Evolutionary conservation across 805 yeast species (phyloP).

Genomic region (Ogataea minuta): DNA sequence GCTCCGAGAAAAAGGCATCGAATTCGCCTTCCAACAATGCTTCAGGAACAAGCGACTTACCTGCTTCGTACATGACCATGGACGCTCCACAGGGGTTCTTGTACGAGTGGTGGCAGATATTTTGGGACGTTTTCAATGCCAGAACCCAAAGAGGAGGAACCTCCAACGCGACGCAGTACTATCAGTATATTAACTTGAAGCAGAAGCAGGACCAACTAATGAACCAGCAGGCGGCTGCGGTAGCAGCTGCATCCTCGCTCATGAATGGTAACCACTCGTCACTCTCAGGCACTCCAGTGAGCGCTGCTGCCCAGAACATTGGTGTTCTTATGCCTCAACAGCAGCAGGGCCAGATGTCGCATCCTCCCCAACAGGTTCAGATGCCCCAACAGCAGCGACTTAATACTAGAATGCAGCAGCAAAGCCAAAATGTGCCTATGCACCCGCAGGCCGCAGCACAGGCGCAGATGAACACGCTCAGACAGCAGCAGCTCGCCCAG

Average conservation of each 20-base stretch:
- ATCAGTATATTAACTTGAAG: slow-evolving; percentile 57
- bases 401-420: slow-evolving; percentile 16
- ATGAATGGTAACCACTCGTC: slow-evolving; percentile 17
- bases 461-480: slow-evolving; percentile 28
- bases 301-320: slow-evolving; percentile 18
- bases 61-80: slow-evolving; percentile 53
- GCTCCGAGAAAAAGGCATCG: slow-evolving; percentile 25
- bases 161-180: slow-evolving; percentile 65
- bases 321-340: slow-evolving; percentile 19
- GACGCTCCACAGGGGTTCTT: slow-evolving; percentile 87
- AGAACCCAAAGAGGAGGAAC: slow-evolving; percentile 66
- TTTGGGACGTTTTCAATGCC: slow-evolving; percentile 91
- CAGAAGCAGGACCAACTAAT: slow-evolving; percentile 57
- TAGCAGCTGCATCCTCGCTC: slow-evolving; percentile 17
- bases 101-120: slow-evolving; percentile 94
- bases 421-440: slow-evolving; percentile 19
- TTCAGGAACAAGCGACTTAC: slow-evolving; percentile 37
- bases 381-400: slow-evolving; percentile 16
- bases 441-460: slow-evolving; percentile 29
- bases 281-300: slow-evolving; percentile 15
- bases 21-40: slow-evolving; percentile 13
- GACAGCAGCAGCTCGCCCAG: slow-evolving; percentile 26
- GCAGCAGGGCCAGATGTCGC: slow-evolving; percentile 14
- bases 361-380: slow-evolving; percentile 13
- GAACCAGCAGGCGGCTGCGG: slow-evolving; percentile 27